These are phyloP conservation scores for Rugonectria rugulosa DNA, from an alignment of 2,329 filamentous ascomycete genomes.

Conservation along the genomic window DNA sequence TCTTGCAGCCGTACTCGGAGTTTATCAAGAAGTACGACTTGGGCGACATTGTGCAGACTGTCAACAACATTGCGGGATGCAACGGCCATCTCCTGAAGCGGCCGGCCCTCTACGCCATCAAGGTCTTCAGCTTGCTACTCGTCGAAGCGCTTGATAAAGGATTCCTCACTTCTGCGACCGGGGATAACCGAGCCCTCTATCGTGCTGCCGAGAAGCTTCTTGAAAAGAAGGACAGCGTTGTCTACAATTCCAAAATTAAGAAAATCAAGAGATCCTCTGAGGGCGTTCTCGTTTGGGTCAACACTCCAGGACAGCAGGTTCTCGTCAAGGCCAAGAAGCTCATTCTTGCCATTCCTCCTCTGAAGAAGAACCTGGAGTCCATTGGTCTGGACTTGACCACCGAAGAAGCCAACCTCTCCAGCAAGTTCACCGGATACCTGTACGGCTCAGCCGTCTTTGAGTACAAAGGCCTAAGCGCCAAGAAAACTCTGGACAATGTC, in stretches of 20 bases:
- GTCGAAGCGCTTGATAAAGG: neutral
- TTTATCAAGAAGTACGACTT: conserved; percentile 4
- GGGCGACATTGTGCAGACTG: neutral
- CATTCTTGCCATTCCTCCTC: conserved; percentile 27
- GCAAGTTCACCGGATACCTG: conserved; percentile 19
- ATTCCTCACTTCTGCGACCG: conserved; percentile 6
- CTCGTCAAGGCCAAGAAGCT: conserved; percentile 26
- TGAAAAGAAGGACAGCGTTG: neutral
- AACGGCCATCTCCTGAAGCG: conserved; percentile 1
- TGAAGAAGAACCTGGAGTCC: conserved; percentile 20
- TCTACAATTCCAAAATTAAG: neutral
- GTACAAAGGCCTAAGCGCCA: neutral
- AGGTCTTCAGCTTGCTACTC: neutral
- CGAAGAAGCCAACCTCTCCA: conserved; percentile 16
- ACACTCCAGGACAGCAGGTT: neutral
- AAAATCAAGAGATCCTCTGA: neutral
- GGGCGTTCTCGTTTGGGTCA: neutral
- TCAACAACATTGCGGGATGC: neutral
- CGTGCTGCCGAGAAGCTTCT: neutral
- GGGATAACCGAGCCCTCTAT: conserved; percentile 10
- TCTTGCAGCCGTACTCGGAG: conserved; percentile 2
- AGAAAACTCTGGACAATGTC: conserved; percentile 9
- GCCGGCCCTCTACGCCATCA: conserved; percentile 9
- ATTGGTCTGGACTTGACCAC: conserved; percentile 13
- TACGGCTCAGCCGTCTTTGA: conserved; percentile 25